Base-by-base conservation (phyloP, 2,329 filamentous ascomycete genomes). In the Clarireedia sp. region DNA sequence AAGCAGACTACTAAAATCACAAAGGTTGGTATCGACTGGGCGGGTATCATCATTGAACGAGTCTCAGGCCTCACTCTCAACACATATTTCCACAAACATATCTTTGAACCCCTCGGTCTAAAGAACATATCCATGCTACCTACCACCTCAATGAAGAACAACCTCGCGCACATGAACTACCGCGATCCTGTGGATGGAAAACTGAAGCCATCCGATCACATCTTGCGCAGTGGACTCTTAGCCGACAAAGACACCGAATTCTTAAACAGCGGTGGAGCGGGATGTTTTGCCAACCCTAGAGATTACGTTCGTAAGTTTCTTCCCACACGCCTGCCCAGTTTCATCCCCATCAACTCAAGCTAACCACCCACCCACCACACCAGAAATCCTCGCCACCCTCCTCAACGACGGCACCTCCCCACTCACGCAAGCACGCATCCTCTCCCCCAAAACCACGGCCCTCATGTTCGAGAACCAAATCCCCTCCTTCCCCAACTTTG, bases 331-430 rank as follows among this genome's bases (percentile, higher is more conserved):
- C 9, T 12, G 29, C 12, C 4, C 29, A 12, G 12, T 3, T 33
- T 12, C 12, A n/a, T n/a, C 29, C 29, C 9, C 29, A 33, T 33
- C 12, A 33, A 10, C 10, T 12, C 7, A 33, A 33, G 29, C 12
- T 33, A 33, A 33, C 29, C 29, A 33, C 10, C 3, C 29, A 33
- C 29, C 10, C 10, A 12, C 10, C 29, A 33, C 12, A 0, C 17
- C 47, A 59, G 79, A 79, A 58, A 74, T 87, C 19, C 73, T 88
- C 1, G 75, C 80, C 0, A 73, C 77, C 0, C 70, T 89, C 1
- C 70, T 88, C 36, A 88, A 88, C 64, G 71, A 83, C 58, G 85
- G 85, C 50, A 78, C 72, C 0, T 82, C 77, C 29, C 79, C 84
- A 0, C 73, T 63, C 0, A 87, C 81, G 0, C 76, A 78, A 1